Evolutionary conservation across 208 protist species (phyloP), one percentile per base, ranked within the genome.

Genomic region (Eutreptiella sp.): DNA sequence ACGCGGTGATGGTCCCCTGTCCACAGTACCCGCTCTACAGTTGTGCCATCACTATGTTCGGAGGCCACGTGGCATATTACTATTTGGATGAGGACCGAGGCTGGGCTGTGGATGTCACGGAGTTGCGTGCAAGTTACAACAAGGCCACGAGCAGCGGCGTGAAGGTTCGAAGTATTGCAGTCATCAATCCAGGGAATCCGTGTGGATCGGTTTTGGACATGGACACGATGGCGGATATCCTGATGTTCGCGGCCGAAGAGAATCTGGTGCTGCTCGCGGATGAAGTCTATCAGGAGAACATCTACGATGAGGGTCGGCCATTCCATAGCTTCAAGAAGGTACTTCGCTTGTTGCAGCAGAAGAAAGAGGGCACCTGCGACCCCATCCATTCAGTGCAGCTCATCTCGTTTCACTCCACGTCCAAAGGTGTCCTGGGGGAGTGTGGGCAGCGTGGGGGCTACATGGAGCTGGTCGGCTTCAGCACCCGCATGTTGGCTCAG

Each of bases 21-120:
- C 98, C 97, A 48, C 96, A 99, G 79, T 99, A 99, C 77, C 97
- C 97, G 48, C 76, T 99, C 3, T 99, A 99, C 82, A 94, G 87
- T 38, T 97, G 96, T 2, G 81, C 95, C 54, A 84, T 99, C 52
- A 68, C 88, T 7, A 66, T 98, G 5, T 73, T 94, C 23, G 87
- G 89, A 23, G 97, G 92, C 39, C 71, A 31, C 5, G 54, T 67
- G 48, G 83, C 96, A 21, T 72, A 75, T 21, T 99, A 99, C 70
- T 94, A 94, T 46, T 80, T 99, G 1, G 67, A 92, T 46, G 94
- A 98, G 70, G 45, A 77, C 23, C 68, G 84, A 4, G 71, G 73
- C 16, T 99, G 97, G 96, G 52, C 50, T 7, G 54, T 97, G 21
- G 21, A 74, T 32, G 66, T 87, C 14, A 43, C 53, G 0, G 77